phyloP scores from a whole-genome alignment of 2,329 filamentous ascomycete genomes.

The Cordyceps cateniannulata region DNA sequence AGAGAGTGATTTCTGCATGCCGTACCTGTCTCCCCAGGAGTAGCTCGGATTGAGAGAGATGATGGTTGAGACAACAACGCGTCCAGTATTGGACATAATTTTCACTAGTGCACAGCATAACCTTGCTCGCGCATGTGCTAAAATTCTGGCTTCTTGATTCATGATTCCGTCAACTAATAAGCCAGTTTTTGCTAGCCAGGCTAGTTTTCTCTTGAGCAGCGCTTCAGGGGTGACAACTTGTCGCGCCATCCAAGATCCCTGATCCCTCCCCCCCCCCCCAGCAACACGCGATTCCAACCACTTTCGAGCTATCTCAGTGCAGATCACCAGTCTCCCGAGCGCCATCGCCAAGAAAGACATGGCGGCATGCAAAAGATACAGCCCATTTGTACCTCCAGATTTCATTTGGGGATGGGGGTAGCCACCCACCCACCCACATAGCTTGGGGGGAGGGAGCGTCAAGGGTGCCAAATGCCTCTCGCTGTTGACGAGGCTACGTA shows the following conservation, averaged over 20 bases:
- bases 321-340: neutral
- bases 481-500: no score
- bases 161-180: neutral
- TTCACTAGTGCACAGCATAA: neutral
- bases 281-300: neutral
- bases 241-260: conserved; percentile 1
- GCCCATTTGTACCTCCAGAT: neutral
- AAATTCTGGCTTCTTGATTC: neutral
- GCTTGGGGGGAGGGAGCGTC: no score
- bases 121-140: neutral
- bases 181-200: neutral
- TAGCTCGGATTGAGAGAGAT: neutral
- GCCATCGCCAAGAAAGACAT: neutral
- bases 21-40: neutral
- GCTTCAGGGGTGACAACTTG: neutral
- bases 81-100: neutral
- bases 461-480: neutral
- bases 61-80: neutral
- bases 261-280: neutral
- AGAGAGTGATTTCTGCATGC: neutral
- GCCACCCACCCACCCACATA: no score
- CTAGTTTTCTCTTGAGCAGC: neutral
- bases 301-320: neutral
- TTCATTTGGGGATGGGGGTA: no score
- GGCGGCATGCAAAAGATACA: neutral